Evolutionary conservation across 805 yeast genomes (phyloP).

Genomic region (Debaryomyces castellii): DNA sequence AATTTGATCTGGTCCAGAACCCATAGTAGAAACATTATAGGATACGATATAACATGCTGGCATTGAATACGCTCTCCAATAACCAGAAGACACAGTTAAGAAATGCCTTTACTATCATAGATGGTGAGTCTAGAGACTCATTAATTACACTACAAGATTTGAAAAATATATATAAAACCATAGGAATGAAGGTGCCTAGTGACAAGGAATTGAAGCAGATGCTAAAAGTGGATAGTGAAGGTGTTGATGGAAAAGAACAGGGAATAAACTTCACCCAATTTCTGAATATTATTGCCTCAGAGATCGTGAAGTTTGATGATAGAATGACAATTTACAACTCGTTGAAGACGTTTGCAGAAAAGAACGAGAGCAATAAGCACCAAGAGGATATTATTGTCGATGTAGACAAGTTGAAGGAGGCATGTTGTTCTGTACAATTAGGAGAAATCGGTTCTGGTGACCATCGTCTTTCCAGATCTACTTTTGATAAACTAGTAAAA

Average conservation of each 20-base stretch:
- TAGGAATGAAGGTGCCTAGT: slow-evolving; percentile 48
- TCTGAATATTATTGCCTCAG: slow-evolving; percentile 59
- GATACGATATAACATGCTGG: slow-evolving; percentile 16
- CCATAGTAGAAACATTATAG: neutral
- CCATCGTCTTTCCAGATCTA: slow-evolving; percentile 36
- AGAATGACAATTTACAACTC: slow-evolving; percentile 57
- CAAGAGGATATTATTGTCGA: slow-evolving; percentile 44
- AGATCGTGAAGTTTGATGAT: slow-evolving; percentile 50
- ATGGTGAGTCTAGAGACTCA: slow-evolving; percentile 76
- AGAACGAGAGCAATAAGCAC: slow-evolving; percentile 14
- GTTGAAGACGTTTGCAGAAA: slow-evolving; percentile 49
- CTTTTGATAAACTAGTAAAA: slow-evolving; percentile 51
- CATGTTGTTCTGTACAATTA: slow-evolving; percentile 45
- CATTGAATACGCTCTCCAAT: slow-evolving; percentile 48
- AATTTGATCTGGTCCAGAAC: neutral
- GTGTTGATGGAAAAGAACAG: slow-evolving; percentile 19
- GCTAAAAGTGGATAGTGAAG: slow-evolving; percentile 36
- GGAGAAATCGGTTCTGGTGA: slow-evolving; percentile 50
- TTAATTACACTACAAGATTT: slow-evolving; percentile 56
- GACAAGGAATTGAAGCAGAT: slow-evolving; percentile 47
- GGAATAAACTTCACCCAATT: slow-evolving; percentile 64
- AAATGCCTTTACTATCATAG: slow-evolving; percentile 77
- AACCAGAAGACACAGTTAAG: slow-evolving; percentile 65
- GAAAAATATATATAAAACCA: slow-evolving; percentile 47
- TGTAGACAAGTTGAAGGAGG: slow-evolving; percentile 47